Conservation (phyloP, 352 stramenopile genomes). For the Pythium biforme region DNA sequence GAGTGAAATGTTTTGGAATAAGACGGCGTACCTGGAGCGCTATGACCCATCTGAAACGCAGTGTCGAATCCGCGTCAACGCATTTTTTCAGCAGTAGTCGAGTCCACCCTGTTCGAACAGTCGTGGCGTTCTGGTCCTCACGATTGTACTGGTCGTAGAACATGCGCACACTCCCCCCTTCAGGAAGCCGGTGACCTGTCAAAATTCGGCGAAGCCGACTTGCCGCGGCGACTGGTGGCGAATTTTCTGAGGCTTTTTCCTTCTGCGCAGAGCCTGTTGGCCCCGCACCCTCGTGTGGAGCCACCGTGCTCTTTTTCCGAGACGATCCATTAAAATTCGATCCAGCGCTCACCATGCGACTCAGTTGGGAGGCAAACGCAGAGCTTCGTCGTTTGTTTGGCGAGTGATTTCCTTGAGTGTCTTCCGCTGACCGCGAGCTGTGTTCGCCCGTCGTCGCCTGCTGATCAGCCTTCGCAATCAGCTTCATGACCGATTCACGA, state of each 20-base stretch:
- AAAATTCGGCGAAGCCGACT: slow-evolving; percentile 13
- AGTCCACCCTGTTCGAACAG: neutral
- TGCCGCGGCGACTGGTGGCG: neutral
- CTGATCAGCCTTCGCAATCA: slow-evolving; percentile 28
- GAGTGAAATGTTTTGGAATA: neutral
- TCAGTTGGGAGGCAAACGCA: slow-evolving; percentile 18
- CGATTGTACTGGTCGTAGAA: slow-evolving; percentile 26
- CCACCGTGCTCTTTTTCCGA: slow-evolving; percentile 3
- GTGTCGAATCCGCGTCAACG: slow-evolving; percentile 2
- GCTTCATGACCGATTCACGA: slow-evolving; percentile 24
- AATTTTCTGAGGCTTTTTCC: neutral
- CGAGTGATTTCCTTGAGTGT: neutral
- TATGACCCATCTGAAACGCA: neutral
- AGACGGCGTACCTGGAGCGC: slow-evolving; percentile 16
- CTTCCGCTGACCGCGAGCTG: neutral
- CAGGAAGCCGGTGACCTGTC: slow-evolving; percentile 2
- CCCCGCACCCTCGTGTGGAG: neutral
- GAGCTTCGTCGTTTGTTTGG: slow-evolving; percentile 8
- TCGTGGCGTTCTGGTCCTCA: neutral
- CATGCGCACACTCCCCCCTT: neutral
- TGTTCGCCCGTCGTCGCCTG: neutral
- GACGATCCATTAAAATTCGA: neutral
- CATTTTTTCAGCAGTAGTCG: slow-evolving; percentile 11
- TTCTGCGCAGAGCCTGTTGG: neutral
- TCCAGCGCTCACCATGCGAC: slow-evolving; percentile 8